phyloP scores from a whole-genome alignment of 805 yeast genomes.

The Torulaspora quercuum region DNA sequence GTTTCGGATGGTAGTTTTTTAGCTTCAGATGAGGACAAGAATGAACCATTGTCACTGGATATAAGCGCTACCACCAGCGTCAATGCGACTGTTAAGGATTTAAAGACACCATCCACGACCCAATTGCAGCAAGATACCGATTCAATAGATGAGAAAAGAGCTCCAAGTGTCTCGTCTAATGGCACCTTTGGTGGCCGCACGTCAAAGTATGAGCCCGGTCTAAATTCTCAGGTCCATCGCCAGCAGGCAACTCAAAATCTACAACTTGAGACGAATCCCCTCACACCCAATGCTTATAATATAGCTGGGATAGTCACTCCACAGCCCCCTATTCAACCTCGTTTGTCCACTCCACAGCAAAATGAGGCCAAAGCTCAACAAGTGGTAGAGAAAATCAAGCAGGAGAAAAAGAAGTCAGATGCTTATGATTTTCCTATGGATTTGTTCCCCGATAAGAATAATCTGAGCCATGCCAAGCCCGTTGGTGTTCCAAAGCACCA shows the following conservation, averaged over 20 bases:
- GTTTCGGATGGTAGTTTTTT: conserved; percentile 27
- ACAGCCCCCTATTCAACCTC: conserved; percentile 13
- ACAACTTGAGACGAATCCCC: background rate
- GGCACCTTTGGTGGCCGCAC: background rate
- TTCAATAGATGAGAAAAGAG: no score
- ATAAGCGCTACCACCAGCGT: background rate
- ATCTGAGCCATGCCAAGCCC: conserved; percentile 39
- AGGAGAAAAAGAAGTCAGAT: conserved; percentile 61
- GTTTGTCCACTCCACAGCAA: conserved; percentile 3
- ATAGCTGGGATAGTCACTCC: conserved; percentile 24
- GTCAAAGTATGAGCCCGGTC: conserved; percentile 4
- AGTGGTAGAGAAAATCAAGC: conserved; percentile 37
- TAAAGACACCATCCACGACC: no score
- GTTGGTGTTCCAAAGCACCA: conserved; percentile 35
- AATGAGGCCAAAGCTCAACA: conserved; percentile 15
- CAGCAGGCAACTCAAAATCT: background rate
- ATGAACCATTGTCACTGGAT: background rate
- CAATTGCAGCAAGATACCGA: no score
- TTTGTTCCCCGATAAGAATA: conserved; percentile 42
- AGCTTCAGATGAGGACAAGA: conserved; percentile 31
- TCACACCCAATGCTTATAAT: no score
- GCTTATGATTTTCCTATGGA: conserved; percentile 72
- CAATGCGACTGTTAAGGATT: background rate
- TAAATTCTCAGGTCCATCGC: background rate
- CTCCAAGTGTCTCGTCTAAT: no score